Conservation (phyloP, 2,329 filamentous ascomycete species). For the Exutisphaerella laricina region DNA sequence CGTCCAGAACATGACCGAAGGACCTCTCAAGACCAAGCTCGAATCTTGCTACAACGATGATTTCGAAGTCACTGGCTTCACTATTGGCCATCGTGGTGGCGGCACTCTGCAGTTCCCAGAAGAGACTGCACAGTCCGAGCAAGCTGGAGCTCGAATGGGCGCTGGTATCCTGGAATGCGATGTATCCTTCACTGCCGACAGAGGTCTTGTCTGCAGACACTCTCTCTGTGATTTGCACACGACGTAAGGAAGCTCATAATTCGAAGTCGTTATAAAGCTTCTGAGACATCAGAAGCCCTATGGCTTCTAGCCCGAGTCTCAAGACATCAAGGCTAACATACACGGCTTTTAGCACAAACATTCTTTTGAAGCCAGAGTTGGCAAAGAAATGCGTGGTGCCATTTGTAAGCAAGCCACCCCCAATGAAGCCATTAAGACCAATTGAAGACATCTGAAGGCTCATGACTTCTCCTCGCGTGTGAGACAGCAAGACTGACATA, state of each 20-base stretch:
- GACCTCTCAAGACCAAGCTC: conserved; percentile 9
- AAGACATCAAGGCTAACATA: no score
- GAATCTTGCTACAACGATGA: conserved; percentile 9
- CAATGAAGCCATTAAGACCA: no score
- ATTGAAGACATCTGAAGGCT: no score
- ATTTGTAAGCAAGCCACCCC: no score
- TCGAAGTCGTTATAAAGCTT: no score
- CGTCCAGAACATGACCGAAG: conserved; percentile 11
- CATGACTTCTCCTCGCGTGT: no score
- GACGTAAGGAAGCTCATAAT: no score
- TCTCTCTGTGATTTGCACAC: conserved; percentile 12
- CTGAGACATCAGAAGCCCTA: no score
- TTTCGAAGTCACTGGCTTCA: conserved; percentile 9
- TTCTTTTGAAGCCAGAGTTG: background rate
- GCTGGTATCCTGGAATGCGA: conserved; percentile 11
- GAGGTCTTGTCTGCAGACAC: conserved; percentile 11
- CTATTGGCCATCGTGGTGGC: conserved; percentile 10
- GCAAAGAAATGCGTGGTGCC: background rate
- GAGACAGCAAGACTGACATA: conserved; percentile 6
- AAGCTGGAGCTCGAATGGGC: conserved; percentile 11
- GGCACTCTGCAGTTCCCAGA: conserved; percentile 11
- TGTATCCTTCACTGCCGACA: conserved; percentile 8
- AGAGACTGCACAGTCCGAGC: conserved; percentile 11
- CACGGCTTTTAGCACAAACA: no score
- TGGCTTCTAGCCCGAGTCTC: no score